Evolutionary conservation across 495 filamentous ascomycete genomes (phyloP).

Genomic region (Tuber umbilicatum): DNA sequence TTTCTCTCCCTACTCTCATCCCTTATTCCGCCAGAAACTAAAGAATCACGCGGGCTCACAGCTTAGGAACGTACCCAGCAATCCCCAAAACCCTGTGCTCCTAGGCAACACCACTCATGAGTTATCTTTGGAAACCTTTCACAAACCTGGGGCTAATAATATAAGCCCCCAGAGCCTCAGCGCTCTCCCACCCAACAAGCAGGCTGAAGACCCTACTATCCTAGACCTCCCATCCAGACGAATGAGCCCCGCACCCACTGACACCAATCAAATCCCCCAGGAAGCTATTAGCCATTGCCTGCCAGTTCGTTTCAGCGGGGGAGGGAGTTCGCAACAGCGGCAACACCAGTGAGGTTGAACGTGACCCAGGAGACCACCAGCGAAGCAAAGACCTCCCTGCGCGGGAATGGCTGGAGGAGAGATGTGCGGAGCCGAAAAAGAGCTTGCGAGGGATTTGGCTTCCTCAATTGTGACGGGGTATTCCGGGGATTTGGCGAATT

Average conservation of each 20-base stretch:
- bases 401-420: not conserved
- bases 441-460: not conserved
- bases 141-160: not conserved
- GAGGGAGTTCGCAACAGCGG: not conserved
- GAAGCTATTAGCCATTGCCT: not conserved
- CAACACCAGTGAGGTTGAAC: not conserved
- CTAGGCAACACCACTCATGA: not conserved
- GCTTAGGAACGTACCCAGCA: not conserved
- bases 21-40: not conserved
- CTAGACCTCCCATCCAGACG: conserved; percentile 8
- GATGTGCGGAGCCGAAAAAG: not conserved
- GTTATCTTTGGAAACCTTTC: not conserved
- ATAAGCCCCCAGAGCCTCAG: not conserved
- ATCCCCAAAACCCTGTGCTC: not conserved
- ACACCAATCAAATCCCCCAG: not conserved
- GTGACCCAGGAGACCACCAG: not conserved
- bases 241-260: not conserved
- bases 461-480: not conserved
- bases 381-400: not conserved
- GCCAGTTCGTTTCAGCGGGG: not conserved
- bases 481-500: not conserved
- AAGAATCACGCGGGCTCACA: not conserved
- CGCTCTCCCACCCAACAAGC: conserved; percentile 15
- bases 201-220: conserved; percentile 7
- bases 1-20: not conserved